Evolutionary conservation across 1,284 basidiomycete genomes (phyloP).

Genomic region (Apiotrichum siamense): DNA sequence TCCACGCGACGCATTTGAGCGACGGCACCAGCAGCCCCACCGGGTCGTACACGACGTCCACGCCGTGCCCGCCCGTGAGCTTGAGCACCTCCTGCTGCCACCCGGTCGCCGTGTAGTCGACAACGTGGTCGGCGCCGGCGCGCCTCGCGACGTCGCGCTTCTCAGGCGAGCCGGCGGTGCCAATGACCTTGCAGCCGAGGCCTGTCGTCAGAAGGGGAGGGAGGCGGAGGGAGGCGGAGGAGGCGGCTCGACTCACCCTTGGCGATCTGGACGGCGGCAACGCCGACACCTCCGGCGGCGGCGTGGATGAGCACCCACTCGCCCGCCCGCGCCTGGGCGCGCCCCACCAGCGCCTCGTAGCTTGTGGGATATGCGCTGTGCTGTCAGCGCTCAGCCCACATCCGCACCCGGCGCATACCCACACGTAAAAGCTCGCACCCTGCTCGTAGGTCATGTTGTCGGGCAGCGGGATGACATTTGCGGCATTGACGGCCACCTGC

Average conservation of each 20-base stretch:
- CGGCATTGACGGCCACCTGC: slow-evolving; percentile 56
- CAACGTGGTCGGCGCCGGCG: slow-evolving; percentile 41
- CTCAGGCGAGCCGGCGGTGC: slow-evolving; percentile 43
- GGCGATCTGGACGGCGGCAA: slow-evolving; percentile 82
- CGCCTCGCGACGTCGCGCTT: slow-evolving; percentile 46
- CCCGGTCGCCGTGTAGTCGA: slow-evolving; percentile 47
- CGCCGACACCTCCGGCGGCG: slow-evolving; percentile 80
- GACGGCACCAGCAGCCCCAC: slow-evolving; percentile 54
- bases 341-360: slow-evolving; percentile 80
- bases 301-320: slow-evolving; percentile 86
- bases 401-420: neutral
- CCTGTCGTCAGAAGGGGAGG: neutral
- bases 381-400: neutral
- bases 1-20: slow-evolving; percentile 89
- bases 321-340: slow-evolving; percentile 68
- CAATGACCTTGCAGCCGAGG: slow-evolving; percentile 50
- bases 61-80: slow-evolving; percentile 71
- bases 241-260: slow-evolving; percentile 50
- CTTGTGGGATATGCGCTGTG: slow-evolving; percentile 16
- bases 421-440: slow-evolving; percentile 46
- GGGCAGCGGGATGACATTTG: slow-evolving; percentile 56
- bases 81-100: slow-evolving; percentile 54
- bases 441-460: slow-evolving; percentile 62
- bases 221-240: too few species aligned
- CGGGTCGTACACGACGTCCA: slow-evolving; percentile 81